Evolutionary conservation across 1,284 basidiomycete species (phyloP).

Genomic region (Leccinum pachyderme): DNA sequence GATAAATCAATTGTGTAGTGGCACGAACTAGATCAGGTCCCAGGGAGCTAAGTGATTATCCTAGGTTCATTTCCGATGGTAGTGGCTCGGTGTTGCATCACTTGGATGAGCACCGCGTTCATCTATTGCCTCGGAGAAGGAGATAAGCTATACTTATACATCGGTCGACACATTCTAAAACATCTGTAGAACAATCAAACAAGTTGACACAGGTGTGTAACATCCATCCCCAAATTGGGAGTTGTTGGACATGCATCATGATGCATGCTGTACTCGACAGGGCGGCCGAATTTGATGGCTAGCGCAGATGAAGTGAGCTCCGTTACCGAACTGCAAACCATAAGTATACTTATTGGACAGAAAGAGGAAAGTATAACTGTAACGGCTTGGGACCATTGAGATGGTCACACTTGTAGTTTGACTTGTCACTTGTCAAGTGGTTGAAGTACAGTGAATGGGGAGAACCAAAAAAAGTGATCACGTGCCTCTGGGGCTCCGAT

Average conservation of each 20-base stretch:
- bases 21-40: not conserved
- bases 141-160: conserved; percentile 7
- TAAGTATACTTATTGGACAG: not conserved
- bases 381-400: not conserved
- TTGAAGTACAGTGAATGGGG: no score
- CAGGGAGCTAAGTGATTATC: not conserved
- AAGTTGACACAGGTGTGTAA: no score
- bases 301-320: not conserved
- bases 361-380: not conserved
- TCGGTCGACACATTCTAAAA: conserved; percentile 22
- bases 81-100: not conserved
- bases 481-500: no score
- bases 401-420: not conserved
- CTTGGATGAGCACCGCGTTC: not conserved
- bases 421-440: not conserved
- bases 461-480: no score
- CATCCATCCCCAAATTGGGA: no score
- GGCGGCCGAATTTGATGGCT: not conserved
- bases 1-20: not conserved
- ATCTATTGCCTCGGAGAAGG: not conserved
- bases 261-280: not conserved
- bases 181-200: conserved; percentile 11
- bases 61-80: not conserved
- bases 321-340: not conserved
- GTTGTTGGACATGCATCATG: no score